Conservation (phyloP, 1,139 yeast genomes). For the Scheffersomyces illinoinensis region DNA sequence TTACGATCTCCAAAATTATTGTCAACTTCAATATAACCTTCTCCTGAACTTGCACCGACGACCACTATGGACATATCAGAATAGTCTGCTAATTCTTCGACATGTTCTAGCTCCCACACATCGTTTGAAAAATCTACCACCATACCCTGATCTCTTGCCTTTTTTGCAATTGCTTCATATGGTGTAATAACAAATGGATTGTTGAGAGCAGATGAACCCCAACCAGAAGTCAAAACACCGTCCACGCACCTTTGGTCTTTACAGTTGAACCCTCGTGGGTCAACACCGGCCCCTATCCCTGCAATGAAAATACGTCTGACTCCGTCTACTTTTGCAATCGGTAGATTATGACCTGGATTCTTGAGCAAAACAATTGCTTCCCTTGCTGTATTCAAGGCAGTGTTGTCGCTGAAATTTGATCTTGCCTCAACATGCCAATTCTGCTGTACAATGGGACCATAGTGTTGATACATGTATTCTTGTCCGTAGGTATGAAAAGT, state of each 20-base stretch:
- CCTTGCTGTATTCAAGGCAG: constrained; percentile 55
- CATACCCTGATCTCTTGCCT: constrained; percentile 45
- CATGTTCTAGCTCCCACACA: constrained; percentile 44
- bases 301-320: constrained; percentile 45
- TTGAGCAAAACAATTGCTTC: constrained; percentile 59
- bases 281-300: constrained; percentile 51
- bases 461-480: constrained; percentile 51
- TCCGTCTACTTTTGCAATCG: constrained; percentile 45
- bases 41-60: constrained; percentile 57
- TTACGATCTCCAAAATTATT: constrained; percentile 62
- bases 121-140: constrained; percentile 45
- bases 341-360: constrained; percentile 51
- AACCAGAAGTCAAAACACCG: constrained; percentile 20
- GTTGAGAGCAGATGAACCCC: constrained; percentile 52
- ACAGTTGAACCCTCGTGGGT: constrained; percentile 49
- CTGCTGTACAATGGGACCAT: constrained; percentile 53
- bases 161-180: constrained; percentile 48
- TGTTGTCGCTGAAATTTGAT: constrained; percentile 46
- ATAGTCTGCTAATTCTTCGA: constrained; percentile 45
- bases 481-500: constrained; percentile 56
- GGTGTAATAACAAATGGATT: constrained; percentile 59
- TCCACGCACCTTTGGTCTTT: constrained; percentile 44
- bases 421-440: constrained; percentile 60
- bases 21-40: constrained; percentile 59
- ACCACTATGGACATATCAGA: constrained; percentile 56